Conservation (phyloP, 208 protist species). For the Trypanosoma rangeli region DNA sequence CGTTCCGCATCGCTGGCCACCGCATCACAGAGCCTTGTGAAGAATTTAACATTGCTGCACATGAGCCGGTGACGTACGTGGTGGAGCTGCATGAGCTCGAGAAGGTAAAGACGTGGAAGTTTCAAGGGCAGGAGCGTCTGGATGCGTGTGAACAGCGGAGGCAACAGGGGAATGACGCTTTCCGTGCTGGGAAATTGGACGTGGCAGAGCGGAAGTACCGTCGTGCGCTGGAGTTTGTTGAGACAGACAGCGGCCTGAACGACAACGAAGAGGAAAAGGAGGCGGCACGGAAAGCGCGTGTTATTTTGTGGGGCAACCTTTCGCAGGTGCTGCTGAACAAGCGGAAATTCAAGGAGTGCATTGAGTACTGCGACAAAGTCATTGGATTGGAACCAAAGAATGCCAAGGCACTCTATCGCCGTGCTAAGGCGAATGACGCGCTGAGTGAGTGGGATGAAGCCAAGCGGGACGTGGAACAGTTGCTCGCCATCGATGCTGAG, state of each 20-base stretch:
- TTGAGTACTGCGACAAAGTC: conserved; percentile 60
- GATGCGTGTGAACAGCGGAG: conserved; percentile 62
- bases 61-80: conserved; percentile 57
- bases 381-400: conserved; percentile 61
- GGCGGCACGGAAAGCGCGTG: conserved; percentile 47
- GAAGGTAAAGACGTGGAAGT: conserved; percentile 68
- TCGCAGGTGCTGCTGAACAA: conserved; percentile 73
- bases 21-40: conserved; percentile 38
- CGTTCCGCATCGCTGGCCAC: conserved; percentile 53
- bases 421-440: conserved; percentile 63
- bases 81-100: conserved; percentile 64
- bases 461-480: conserved; percentile 33
- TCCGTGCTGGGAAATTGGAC: conserved; percentile 58
- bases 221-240: conserved; percentile 83
- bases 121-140: conserved; percentile 60
- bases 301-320: conserved; percentile 69
- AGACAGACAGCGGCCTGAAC: conserved; percentile 70
- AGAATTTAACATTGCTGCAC: conserved; percentile 51
- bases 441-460: conserved; percentile 78
- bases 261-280: conserved; percentile 63
- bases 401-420: conserved; percentile 74
- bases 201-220: conserved; percentile 83
- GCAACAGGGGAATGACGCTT: conserved; percentile 79
- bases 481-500: conserved; percentile 53
- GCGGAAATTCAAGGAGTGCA: conserved; percentile 46